Percentiles rank a stretch among this genome's conserved stretches.
Conservation (phyloP, 306 rosid genomes). For the Mimosa bimucronata region DNA sequence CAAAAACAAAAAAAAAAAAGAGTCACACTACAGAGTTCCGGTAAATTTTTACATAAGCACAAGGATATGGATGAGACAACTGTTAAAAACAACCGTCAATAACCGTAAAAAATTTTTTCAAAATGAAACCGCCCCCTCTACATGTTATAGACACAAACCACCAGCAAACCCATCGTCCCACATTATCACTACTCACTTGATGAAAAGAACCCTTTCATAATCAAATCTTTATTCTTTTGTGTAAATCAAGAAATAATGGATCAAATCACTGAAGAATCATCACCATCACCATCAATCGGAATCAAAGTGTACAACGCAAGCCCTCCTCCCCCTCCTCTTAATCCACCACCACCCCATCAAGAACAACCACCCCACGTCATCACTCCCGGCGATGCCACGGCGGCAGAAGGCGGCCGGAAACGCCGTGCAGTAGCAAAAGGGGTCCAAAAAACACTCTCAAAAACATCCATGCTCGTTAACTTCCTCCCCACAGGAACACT, state of each 20-base stretch:
- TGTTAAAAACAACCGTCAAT: neutral
- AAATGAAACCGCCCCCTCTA: neutral
- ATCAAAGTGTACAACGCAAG: constrained; percentile 67
- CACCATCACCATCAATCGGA: constrained; percentile 31
- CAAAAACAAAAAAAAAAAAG: no score
- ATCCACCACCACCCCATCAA: constrained; percentile 1
- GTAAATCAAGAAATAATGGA: no score
- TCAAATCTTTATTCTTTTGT: no score
- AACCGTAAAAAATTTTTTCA: neutral
- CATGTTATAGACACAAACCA: neutral
- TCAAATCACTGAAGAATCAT: no score
- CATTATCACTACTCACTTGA: neutral
- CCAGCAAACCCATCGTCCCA: neutral
- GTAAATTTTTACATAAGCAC: neutral
- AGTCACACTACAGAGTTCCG: neutral
- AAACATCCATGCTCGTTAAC: constrained; percentile 70
- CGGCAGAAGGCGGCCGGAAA: constrained; percentile 41
- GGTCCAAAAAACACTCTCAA: constrained; percentile 73
- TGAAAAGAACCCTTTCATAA: neutral
- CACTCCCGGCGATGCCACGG: neutral
- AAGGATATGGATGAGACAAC: neutral
- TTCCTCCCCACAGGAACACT: constrained; percentile 87
- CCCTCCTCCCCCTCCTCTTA: constrained; percentile 36
- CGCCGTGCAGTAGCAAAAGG: constrained; percentile 75
- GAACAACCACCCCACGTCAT: neutral